phyloP scores from a whole-genome alignment of 345 rosid species.

The Physaria fendleri region DNA sequence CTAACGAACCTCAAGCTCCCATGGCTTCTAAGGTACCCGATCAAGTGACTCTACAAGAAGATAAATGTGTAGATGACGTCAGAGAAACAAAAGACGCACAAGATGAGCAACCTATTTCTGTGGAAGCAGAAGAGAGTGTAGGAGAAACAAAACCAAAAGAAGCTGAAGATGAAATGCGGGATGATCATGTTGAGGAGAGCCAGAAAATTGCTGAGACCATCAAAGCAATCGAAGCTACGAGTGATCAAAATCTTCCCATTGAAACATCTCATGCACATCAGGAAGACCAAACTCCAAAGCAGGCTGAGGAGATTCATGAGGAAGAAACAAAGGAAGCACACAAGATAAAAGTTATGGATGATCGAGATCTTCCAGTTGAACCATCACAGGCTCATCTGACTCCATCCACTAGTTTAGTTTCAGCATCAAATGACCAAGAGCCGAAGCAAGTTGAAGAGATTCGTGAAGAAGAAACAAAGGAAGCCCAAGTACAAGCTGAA shows the following conservation, averaged over 20 bases:
- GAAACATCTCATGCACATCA: background rate
- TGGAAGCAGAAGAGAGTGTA: background rate
- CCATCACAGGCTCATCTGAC: too few relatives aligned
- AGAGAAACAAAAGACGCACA: background rate
- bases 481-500: conserved; percentile 4
- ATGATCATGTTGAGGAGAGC: conserved; percentile 2
- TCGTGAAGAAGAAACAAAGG: conserved; percentile 15
- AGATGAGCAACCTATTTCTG: background rate
- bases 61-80: conserved; percentile 4
- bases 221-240: background rate
- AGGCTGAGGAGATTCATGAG: conserved; percentile 10
- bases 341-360: background rate
- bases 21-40: conserved; percentile 14
- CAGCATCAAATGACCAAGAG: conserved; percentile 15
- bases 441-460: conserved; percentile 4
- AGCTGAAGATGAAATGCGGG: background rate
- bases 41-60: conserved; percentile 17
- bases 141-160: conserved; percentile 8
- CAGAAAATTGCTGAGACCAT: background rate
- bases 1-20: conserved; percentile 17
- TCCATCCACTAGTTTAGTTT: conserved; percentile 4
- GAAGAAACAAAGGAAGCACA: conserved; percentile 18
- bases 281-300: background rate
- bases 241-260: conserved; percentile 2
- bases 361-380: too few relatives aligned